A percentile compares a stretch with the other conserved stretches of the same genome.
These are phyloP conservation scores for Cadophora malorum DNA, from an alignment of 2,329 filamentous ascomycete genomes.

Conservation along the genomic window DNA sequence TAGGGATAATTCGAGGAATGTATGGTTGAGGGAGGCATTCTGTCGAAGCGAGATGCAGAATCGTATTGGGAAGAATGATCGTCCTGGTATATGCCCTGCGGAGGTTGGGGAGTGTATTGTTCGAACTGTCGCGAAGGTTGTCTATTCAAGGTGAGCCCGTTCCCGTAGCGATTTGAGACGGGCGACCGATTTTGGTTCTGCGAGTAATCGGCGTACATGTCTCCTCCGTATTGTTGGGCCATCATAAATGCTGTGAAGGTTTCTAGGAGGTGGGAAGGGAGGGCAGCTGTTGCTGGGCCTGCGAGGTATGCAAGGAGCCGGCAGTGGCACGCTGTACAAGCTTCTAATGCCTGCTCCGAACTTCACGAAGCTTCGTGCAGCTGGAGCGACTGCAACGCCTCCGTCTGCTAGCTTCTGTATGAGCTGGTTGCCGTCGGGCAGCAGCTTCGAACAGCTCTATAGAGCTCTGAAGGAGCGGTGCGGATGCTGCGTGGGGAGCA, in stretches of 20 bases:
- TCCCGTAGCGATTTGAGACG: constrained; percentile 71
- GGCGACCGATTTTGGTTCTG: constrained; percentile 69
- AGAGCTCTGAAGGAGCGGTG: constrained; percentile 18
- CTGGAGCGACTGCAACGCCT: constrained; percentile 27
- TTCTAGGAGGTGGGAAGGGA: constrained; percentile 24
- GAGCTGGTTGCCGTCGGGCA: constrained; percentile 20
- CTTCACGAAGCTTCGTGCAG: constrained; percentile 37
- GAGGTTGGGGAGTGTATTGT: constrained; percentile 56
- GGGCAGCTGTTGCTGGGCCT: constrained; percentile 34
- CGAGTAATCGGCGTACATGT: constrained; percentile 76
- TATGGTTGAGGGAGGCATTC: constrained; percentile 34
- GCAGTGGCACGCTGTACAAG: constrained; percentile 42
- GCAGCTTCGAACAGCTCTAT: constrained; percentile 27
- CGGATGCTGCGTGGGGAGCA: constrained; percentile 14
- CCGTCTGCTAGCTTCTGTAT: constrained; percentile 26
- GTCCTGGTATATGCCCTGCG: constrained; percentile 70
- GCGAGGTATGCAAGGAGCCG: constrained; percentile 44
- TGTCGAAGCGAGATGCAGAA: constrained; percentile 45
- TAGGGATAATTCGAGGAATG: constrained; percentile 67
- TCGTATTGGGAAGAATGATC: constrained; percentile 69
- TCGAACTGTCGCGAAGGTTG: constrained; percentile 82
- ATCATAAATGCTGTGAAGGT: constrained; percentile 45
- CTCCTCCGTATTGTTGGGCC: constrained; percentile 62
- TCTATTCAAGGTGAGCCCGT: constrained; percentile 68
- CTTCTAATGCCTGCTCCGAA: constrained; percentile 39